Base-by-base conservation (phyloP, 129 eudicot species). In the Tanacetum coccineum region DNA sequence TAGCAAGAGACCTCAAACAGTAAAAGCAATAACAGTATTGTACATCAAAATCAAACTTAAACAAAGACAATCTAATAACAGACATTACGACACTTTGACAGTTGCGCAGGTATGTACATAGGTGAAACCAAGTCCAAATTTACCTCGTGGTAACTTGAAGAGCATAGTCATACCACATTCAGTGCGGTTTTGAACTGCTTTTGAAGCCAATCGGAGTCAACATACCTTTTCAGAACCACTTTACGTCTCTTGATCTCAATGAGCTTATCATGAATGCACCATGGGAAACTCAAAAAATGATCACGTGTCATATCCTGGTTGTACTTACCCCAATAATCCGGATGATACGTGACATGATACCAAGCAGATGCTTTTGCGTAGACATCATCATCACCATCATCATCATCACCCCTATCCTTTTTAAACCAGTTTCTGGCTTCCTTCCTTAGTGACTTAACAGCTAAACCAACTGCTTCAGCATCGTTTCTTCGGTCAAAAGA, bases 331-430 rank as follows among this genome's bases (percentile, higher is more conserved):
- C 88, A 90, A 39, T 76, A 87, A 19, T 44, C 36, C 5, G 83
- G 89, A 72, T 90, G 95, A 62, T 90, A 90, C 0, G 97, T 81
- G 17, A 90, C 95, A 55, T 87, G 81, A 57, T 90, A 90, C 95
- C 97, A 90, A 6, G 97, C 95, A 0, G 95, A 90, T 9, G 95
- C 97, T 70, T 82, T 90, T 62, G 91, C 89, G 39, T 78, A 74
- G 13, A 74, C 26, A 51, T 82, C 74, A 46, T 79, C 85, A 67
- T 48, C 39, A 9, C 2, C 77, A 8, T 44, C 51, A 63, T 70
- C 78, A 0, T 13, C 11, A 13, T 80, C 88, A 2, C 70, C 60
- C 21, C 80, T 71, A 10, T 60, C 74, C 9, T 78, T 68, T 47
- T 70, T 81, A 73, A 90, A 84, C 91, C 91, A 80, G n/a, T 74